Evolutionary conservation across 2,329 filamentous ascomycete species (phyloP).

Genomic region (Claviceps digitariae): DNA sequence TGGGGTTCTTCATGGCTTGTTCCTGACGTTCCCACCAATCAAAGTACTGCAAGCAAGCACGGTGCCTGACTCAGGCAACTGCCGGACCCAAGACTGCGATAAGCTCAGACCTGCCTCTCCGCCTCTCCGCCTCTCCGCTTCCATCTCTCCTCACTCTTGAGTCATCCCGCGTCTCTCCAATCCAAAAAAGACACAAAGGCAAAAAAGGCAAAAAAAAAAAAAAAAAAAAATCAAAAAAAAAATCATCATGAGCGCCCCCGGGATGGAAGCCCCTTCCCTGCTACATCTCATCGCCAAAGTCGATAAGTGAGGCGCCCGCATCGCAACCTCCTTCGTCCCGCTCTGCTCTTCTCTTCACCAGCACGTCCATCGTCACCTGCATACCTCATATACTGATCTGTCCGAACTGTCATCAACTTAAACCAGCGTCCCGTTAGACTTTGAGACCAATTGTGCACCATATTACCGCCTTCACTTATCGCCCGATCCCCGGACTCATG

Average conservation of each 20-base stretch:
- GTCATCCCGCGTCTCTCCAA: too few relatives aligned
- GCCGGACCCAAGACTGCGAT: too few relatives aligned
- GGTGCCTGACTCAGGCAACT: too few relatives aligned
- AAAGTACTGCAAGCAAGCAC: too few relatives aligned
- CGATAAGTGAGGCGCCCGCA: slow-evolving; percentile 25
- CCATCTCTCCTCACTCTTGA: too few relatives aligned
- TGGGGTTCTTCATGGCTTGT: too few relatives aligned
- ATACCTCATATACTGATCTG: neutral
- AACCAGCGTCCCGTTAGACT: slow-evolving; percentile 35
- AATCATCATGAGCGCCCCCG: neutral
- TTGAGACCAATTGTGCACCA: slow-evolving; percentile 20
- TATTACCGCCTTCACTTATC: slow-evolving; percentile 34
- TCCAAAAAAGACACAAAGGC: too few relatives aligned
- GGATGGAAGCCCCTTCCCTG: slow-evolving; percentile 6
- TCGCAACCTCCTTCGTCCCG: neutral
- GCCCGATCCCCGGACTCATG: slow-evolving; percentile 31
- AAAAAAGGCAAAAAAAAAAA: too few relatives aligned
- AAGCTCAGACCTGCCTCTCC: too few relatives aligned
- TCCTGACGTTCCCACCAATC: too few relatives aligned
- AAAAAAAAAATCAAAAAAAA: too few relatives aligned
- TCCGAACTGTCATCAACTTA: slow-evolving; percentile 7
- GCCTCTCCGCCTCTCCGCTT: neutral
- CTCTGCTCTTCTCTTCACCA: neutral
- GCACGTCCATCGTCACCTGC: neutral
- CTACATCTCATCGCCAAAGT: slow-evolving; percentile 26